Percentiles rank a stretch among this genome's conserved stretches.
phyloP scores from a whole-genome alignment of 768 basidiomycete species.

The Mycena vitilis region DNA sequence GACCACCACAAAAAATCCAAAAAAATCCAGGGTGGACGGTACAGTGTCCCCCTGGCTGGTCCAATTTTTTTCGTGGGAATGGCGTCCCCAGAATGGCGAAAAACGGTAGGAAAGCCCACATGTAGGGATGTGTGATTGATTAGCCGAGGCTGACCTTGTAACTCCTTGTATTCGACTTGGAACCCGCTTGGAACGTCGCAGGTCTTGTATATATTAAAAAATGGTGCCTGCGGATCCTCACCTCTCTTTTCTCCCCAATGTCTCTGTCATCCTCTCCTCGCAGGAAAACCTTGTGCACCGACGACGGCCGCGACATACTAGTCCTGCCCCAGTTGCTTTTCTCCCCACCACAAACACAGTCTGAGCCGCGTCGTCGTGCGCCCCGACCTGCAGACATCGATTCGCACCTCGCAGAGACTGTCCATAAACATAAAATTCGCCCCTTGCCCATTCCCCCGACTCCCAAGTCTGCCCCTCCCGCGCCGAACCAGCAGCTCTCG shows the following conservation, averaged over 20 bases:
- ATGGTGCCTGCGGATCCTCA: not conserved
- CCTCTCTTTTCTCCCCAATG: not conserved
- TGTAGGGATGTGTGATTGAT: too few species aligned
- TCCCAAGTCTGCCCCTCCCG: constrained; percentile 28
- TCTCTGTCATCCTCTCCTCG: not conserved
- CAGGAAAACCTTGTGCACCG: constrained; percentile 14
- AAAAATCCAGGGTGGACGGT: too few species aligned
- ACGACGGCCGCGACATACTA: constrained; percentile 20
- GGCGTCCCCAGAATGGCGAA: too few species aligned
- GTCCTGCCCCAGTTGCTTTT: constrained; percentile 26
- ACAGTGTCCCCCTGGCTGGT: too few species aligned
- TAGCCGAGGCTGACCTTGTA: not conserved
- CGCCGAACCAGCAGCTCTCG: constrained; percentile 11
- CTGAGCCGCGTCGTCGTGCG: not conserved
- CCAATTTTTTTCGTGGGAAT: too few species aligned
- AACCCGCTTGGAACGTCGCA: not conserved
- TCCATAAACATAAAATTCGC: constrained; percentile 23
- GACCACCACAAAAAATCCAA: too few species aligned
- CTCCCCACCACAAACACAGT: not conserved
- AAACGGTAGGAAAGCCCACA: too few species aligned
- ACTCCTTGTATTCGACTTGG: too few species aligned
- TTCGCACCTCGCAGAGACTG: constrained; percentile 24
- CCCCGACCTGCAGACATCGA: constrained; percentile 25
- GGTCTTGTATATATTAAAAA: not conserved
- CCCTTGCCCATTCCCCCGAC: constrained; percentile 32